Evolutionary conservation across 768 basidiomycete genomes (phyloP).

Genomic region (Tephrocybe sp.): DNA sequence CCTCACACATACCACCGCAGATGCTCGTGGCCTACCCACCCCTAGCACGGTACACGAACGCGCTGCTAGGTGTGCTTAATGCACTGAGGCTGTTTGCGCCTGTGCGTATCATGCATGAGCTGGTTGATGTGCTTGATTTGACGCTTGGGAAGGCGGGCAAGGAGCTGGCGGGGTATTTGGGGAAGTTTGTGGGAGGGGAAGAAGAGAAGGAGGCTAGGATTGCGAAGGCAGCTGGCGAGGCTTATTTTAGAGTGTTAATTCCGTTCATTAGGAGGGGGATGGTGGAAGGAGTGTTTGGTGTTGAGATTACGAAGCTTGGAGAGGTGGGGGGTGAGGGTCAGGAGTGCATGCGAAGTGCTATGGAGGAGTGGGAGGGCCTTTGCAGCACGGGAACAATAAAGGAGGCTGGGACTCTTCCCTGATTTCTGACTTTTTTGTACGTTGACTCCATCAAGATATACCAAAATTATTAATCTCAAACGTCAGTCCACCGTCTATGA

Average conservation of each 20-base stretch:
- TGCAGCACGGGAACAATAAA: no score
- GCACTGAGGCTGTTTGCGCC: constrained; percentile 81
- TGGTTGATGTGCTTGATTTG: constrained; percentile 50
- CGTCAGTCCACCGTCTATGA: no score
- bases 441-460: no score
- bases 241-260: constrained; percentile 63
- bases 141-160: constrained; percentile 47
- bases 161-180: constrained; percentile 46
- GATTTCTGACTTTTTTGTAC: no score
- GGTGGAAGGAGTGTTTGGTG: constrained; percentile 73
- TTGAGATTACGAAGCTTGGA: constrained; percentile 20
- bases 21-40: constrained; percentile 73
- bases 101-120: constrained; percentile 48
- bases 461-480: no score
- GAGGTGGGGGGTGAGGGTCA: constrained; percentile 23
- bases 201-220: constrained; percentile 30
- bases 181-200: constrained; percentile 15
- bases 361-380: constrained; percentile 39
- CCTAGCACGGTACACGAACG: constrained; percentile 72
- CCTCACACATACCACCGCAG: constrained; percentile 69
- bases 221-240: constrained; percentile 47
- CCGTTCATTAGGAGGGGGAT: constrained; percentile 72
- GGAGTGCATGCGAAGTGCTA: constrained; percentile 20
- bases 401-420: no score
- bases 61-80: constrained; percentile 73